Percentiles rank a stretch among this genome's conserved stretches.
Evolutionary conservation across 306 rosid genomes (phyloP).

Genomic region (Quercus bicolor): DNA sequence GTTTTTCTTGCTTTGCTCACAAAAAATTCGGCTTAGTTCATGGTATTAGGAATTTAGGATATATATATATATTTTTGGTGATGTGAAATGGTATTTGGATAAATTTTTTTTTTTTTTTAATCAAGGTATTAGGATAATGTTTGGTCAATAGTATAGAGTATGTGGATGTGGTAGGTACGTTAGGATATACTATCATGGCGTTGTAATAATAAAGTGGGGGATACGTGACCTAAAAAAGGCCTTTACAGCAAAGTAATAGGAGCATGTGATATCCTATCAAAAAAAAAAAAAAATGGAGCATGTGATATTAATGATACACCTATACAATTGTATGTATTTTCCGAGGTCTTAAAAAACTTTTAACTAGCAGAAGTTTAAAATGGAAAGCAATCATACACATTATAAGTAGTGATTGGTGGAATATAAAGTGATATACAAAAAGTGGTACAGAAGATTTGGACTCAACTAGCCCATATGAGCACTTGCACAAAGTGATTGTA

Average conservation of each 20-base stretch:
- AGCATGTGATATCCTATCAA: background rate
- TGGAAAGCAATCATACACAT: too few relatives aligned
- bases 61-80: background rate
- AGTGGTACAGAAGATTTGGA: too few relatives aligned
- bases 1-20: background rate
- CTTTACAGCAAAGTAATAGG: slow-evolving; percentile 25
- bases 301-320: background rate
- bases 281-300: background rate
- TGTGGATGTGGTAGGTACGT: slow-evolving; percentile 14
- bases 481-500: too few relatives aligned
- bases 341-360: background rate
- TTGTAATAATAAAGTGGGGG: background rate
- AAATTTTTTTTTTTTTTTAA: too few relatives aligned
- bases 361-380: too few relatives aligned
- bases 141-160: background rate
- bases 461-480: too few relatives aligned
- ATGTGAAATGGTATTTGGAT: background rate
- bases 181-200: slow-evolving; percentile 13
- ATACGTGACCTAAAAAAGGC: slow-evolving; percentile 34
- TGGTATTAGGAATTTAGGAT: slow-evolving; percentile 9
- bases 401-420: too few relatives aligned
- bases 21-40: background rate
- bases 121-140: slow-evolving; percentile 26
- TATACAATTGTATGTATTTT: background rate
- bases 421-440: too few relatives aligned